Conservation (phyloP, 169 alveolate genomes). For the Plasmodium vivax region DNA sequence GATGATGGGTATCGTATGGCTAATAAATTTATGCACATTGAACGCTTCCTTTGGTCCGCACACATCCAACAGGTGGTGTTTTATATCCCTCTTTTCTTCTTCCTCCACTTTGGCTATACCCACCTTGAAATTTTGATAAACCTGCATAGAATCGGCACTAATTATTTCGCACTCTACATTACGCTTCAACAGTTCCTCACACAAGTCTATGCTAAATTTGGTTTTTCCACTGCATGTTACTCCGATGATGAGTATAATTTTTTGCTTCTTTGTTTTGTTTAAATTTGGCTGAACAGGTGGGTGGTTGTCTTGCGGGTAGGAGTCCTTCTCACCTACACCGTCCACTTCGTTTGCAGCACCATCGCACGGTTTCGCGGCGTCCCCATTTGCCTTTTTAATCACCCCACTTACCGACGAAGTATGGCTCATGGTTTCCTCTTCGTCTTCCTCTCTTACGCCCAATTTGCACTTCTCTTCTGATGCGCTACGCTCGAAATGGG, state of each 20-base stretch:
- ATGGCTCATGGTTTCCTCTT: not conserved
- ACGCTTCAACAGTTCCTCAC: slow-evolving; percentile 63
- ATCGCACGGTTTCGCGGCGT: not conserved
- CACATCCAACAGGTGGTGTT: slow-evolving; percentile 80
- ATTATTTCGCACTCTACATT: slow-evolving; percentile 79
- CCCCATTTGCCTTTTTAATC: not conserved
- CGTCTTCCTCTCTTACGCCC: not conserved
- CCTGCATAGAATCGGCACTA: slow-evolving; percentile 86
- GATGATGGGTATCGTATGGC: slow-evolving; percentile 68
- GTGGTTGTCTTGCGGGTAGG: not conserved
- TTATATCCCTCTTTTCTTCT: slow-evolving; percentile 75
- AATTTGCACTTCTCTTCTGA: not conserved
- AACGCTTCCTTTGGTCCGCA: slow-evolving; percentile 75
- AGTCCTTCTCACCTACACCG: not conserved
- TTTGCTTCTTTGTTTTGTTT: slow-evolving; percentile 26
- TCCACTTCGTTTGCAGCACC: not conserved
- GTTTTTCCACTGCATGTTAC: slow-evolving; percentile 86
- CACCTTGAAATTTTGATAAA: slow-evolving; percentile 79
- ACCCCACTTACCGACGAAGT: not conserved
- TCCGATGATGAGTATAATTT: slow-evolving; percentile 79
- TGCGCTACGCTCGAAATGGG: not conserved
- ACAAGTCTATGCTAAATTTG: slow-evolving; percentile 78
- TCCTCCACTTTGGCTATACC: slow-evolving; percentile 83
- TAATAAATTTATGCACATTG: slow-evolving; percentile 77
- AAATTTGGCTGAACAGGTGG: not conserved